Evolutionary conservation across 2,329 filamentous ascomycete species (phyloP), one percentile per base, ranked within the genome.

Genomic region (Anthostomella pinea): DNA sequence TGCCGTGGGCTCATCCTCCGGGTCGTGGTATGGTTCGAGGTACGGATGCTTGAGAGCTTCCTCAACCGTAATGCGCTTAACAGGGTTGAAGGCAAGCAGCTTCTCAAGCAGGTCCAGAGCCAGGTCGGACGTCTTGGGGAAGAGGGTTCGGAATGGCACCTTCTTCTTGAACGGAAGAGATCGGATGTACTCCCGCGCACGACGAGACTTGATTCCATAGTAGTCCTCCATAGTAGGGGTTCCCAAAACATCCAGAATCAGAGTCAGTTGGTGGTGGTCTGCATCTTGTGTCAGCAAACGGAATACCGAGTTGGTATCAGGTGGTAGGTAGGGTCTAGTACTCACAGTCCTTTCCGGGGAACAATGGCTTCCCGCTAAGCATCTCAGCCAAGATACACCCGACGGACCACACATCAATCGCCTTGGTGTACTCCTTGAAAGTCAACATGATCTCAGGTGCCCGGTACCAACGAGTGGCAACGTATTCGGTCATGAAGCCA

Each of bases 401-500:
- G 33, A 98, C 93, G 57, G 90, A 96, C 93, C 93, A 98, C 8
- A 98, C 90, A 60, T 98, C 93, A 59, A 98, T 98, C 27, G 93
- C 93, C 69, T 97, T 98, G 56, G 93, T 98, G 71, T 98, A 98
- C 69, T 98, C 93, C 72, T 98, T 97, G 75, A 97, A 98, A 9
- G 93, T 98, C 70, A 98, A 84, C 93, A 98, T 98, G 65, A 98
- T 98, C 65, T 98, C 93, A 3, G 93, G 93, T 5, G 93, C 93
- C 66, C 93, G 89, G 69, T 98, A 98, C 93, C 93, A 98, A 58
- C 93, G 84, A 30, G 93, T 98, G 33, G 93, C 93, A 39, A 98
- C 93, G 63, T 98, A 98, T 94, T 98, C 93, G 11, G 93, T 98
- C 93, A 98, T 98, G 79, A 98, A 98, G 15, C 93, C 93, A n/a